Evolutionary conservation across 2,329 filamentous ascomycete genomes (phyloP).

Genomic region (Gaeumannomyces sp.): DNA sequence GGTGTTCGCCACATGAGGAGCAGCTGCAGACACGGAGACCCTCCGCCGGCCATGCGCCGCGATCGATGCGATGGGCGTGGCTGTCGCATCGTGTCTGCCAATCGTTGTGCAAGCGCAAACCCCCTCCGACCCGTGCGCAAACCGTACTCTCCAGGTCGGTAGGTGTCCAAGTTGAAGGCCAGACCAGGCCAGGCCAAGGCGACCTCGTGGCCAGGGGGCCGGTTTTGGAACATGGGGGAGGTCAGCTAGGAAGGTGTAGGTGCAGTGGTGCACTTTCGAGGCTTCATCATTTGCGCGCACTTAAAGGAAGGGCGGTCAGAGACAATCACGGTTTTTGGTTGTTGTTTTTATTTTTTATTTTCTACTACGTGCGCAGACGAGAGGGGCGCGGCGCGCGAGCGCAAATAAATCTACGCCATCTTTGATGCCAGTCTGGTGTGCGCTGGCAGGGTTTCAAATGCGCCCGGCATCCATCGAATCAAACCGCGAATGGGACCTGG

Average conservation of each 20-base stretch:
- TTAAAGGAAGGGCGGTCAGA: not conserved
- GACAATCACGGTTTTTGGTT: not conserved
- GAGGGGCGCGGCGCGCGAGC: too few species aligned
- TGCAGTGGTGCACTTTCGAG: not conserved
- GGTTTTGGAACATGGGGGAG: not conserved
- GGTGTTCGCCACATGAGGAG: not conserved
- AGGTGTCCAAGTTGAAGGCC: not conserved
- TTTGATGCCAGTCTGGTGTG: slow-evolving; percentile 10
- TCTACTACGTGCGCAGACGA: not conserved
- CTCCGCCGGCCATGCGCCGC: not conserved
- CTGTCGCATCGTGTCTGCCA: not conserved
- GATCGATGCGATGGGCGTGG: not conserved
- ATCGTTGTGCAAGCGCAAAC: slow-evolving; percentile 8
- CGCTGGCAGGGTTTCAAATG: slow-evolving; percentile 13
- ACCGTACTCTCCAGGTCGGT: not conserved
- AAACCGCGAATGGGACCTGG: slow-evolving; percentile 3
- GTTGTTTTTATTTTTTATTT: not conserved
- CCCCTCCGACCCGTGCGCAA: too few species aligned
- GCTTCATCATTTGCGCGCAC: not conserved
- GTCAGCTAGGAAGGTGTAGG: not conserved
- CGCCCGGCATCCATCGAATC: slow-evolving; percentile 2
- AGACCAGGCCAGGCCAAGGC: too few species aligned
- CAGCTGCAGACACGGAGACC: not conserved
- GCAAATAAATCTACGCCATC: not conserved
- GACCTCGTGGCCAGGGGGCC: not conserved